Base-by-base conservation (phyloP, 768 basidiomycete species). In the Boletus tylopilopsis region DNA sequence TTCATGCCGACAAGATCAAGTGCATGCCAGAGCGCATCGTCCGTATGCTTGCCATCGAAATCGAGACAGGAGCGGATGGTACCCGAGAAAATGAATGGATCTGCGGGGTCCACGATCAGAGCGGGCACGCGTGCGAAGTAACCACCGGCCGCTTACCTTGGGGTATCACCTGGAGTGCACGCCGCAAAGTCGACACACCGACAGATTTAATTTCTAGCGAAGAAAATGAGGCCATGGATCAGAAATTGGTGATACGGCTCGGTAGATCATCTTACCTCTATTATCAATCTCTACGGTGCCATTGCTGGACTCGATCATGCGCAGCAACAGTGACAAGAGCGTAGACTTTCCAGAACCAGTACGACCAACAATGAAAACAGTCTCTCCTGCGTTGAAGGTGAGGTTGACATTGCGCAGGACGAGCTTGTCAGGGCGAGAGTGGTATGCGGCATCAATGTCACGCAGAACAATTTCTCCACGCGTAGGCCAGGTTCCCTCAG, bases 191-290 rank as follows among this genome's bases (percentile, higher is more conserved):
- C 27, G 59, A 48, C 34, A 66, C 60, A 6, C 85, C 90, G 51
- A 94, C 77, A 0, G 87, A 87, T 55, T 91, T 81, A 64, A 94
- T 96, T 49, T 95, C 90, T 64, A 83, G 81, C 1, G 90, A 68
- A 79, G 12, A 36, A 30, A 45, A 24, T 16, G 21, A n/a, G 9
- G 15, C 74, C 50, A 58, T n/a, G n/a, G 5, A 92, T 69, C 42
- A 87, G 79, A 79, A 78, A 41, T 77, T 70, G 76, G 79, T 90
- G 1, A 60, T 71, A 57, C 89, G 51, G 87, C 32, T 42, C 9
- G 5, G 19, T 35, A 23, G 24, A 18, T 33, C 9, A 29, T 19
- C 54, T 44, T 77, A 85, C 25, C 74, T 67, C 36, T 70, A 36
- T 84, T 82, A 59, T 89, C 84, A 50, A 94, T 87, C 70, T 97